These are phyloP conservation scores for Karstenula rhodostoma DNA, from an alignment of 2,329 filamentous ascomycete species.

Conservation along the genomic window DNA sequence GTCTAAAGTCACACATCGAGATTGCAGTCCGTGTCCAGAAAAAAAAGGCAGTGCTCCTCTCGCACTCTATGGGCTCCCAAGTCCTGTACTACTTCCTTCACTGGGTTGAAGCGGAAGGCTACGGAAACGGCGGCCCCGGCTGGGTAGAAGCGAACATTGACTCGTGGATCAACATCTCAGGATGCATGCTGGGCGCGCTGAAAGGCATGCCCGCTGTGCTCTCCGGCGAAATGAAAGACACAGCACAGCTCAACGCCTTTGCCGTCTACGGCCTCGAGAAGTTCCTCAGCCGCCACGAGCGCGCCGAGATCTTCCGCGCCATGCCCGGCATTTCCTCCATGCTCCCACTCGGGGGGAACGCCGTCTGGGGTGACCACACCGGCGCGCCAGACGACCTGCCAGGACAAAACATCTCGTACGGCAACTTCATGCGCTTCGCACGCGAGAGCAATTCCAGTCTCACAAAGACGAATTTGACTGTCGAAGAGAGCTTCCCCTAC, in stretches of 20 bases:
- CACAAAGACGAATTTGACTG: conserved; percentile 75
- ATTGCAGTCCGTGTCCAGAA: conserved; percentile 75
- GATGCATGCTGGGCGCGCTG: conserved; percentile 94
- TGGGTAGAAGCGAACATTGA: conserved; percentile 94
- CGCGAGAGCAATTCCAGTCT: conserved; percentile 62
- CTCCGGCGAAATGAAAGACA: conserved; percentile 98
- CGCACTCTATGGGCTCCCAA: conserved; percentile 97
- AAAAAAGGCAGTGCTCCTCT: conserved; percentile 84
- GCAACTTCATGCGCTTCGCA: conserved; percentile 84
- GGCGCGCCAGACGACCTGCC: conserved; percentile 88
- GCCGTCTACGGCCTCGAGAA: conserved; percentile 97
- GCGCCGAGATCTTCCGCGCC: conserved; percentile 91
- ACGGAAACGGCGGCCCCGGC: conserved; percentile 79
- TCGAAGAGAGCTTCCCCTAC: conserved; percentile 78
- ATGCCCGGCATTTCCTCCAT: conserved; percentile 98
- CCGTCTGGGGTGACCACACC: conserved; percentile 89
- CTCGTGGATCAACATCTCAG: conserved; percentile 97
- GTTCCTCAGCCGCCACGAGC: conserved; percentile 88
- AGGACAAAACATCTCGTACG: conserved; percentile 76
- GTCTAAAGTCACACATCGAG: conserved; percentile 90
- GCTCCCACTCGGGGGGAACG: conserved; percentile 92
- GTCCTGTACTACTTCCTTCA: conserved; percentile 87
- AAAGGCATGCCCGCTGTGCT: conserved; percentile 91
- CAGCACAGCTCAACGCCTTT: conserved; percentile 93
- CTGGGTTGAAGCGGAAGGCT: conserved; percentile 80